phyloP scores from a whole-genome alignment of 306 rosid genomes.

The Cucumis cinereus region DNA sequence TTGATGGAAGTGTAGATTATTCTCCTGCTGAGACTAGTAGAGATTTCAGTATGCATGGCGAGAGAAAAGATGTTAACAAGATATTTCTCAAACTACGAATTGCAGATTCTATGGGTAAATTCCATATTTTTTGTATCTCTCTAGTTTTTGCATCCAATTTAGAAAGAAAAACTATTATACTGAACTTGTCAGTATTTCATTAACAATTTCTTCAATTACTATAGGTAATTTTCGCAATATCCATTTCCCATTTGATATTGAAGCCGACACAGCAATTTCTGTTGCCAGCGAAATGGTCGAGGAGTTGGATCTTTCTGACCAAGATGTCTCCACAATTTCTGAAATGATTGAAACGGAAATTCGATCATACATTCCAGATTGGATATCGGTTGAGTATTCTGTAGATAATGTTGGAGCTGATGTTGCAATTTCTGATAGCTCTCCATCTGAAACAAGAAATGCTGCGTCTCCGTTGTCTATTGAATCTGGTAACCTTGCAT shows the following conservation, averaged over 20 bases:
- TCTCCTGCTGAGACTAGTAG: conserved; percentile 25
- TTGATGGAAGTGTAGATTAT: conserved; percentile 22
- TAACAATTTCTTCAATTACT: conserved; percentile 5
- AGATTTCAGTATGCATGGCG: conserved; percentile 81
- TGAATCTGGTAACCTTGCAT: conserved; percentile 37
- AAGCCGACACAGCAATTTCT: conserved; percentile 67
- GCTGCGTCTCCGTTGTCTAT: conserved; percentile 24
- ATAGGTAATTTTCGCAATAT: conserved; percentile 75
- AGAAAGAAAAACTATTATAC: neutral
- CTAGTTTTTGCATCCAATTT: no score
- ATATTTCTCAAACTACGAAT: conserved; percentile 79
- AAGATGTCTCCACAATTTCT: conserved; percentile 81
- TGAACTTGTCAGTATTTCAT: neutral
- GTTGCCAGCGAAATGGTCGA: conserved; percentile 99
- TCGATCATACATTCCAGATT: conserved; percentile 47
- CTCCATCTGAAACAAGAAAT: conserved; percentile 25
- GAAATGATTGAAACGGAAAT: conserved; percentile 72
- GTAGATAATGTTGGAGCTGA: conserved; percentile 19
- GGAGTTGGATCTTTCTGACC: conserved; percentile 84
- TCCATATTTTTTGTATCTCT: conserved; percentile 1
- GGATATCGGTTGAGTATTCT: conserved; percentile 31
- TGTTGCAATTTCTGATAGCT: conserved; percentile 15
- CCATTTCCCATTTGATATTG: conserved; percentile 88
- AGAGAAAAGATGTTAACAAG: conserved; percentile 58
- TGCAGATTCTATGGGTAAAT: conserved; percentile 61